Conservation (phyloP, 2,329 filamentous ascomycete species). For the Allantophomopsis cytisporea region DNA sequence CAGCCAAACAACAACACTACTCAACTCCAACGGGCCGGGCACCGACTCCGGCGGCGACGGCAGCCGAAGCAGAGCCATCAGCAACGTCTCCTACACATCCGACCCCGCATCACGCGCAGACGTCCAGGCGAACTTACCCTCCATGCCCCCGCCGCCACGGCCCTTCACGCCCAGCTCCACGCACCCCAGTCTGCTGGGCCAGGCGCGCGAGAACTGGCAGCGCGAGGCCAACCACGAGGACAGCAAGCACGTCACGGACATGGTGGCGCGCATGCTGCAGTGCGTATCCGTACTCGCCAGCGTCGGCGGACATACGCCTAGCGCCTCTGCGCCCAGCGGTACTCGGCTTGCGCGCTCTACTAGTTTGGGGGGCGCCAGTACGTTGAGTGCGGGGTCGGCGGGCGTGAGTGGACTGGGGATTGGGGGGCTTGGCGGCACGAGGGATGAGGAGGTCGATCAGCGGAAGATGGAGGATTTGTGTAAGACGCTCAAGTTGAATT, state of each 20-base stretch:
- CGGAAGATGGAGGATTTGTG: constrained; percentile 72
- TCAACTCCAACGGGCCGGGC: constrained; percentile 42
- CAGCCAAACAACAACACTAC: constrained; percentile 63
- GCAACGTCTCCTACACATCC: constrained; percentile 60
- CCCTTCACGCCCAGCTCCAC: constrained; percentile 16
- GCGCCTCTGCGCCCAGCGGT: neutral
- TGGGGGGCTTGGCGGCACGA: constrained; percentile 7
- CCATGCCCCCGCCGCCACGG: constrained; percentile 10
- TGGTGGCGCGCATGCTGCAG: constrained; percentile 89
- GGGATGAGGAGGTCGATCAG: constrained; percentile 52
- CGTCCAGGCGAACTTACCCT: constrained; percentile 8
- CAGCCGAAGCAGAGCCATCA: constrained; percentile 66
- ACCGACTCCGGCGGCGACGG: constrained; percentile 34
- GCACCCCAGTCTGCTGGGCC: constrained; percentile 7
- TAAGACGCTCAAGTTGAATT: constrained; percentile 87
- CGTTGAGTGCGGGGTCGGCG: too few species aligned
- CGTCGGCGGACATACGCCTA: constrained; percentile 31
- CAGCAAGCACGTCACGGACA: constrained; percentile 75
- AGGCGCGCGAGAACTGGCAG: constrained; percentile 9
- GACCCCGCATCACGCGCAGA: constrained; percentile 16
- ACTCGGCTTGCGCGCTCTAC: too few species aligned
- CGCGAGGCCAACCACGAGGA: constrained; percentile 43
- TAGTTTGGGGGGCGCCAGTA: too few species aligned
- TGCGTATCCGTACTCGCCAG: constrained; percentile 84
- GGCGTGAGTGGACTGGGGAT: neutral